phyloP scores from a whole-genome alignment of 192 early-diverging fungal species.

The Coemansia sp. region DNA sequence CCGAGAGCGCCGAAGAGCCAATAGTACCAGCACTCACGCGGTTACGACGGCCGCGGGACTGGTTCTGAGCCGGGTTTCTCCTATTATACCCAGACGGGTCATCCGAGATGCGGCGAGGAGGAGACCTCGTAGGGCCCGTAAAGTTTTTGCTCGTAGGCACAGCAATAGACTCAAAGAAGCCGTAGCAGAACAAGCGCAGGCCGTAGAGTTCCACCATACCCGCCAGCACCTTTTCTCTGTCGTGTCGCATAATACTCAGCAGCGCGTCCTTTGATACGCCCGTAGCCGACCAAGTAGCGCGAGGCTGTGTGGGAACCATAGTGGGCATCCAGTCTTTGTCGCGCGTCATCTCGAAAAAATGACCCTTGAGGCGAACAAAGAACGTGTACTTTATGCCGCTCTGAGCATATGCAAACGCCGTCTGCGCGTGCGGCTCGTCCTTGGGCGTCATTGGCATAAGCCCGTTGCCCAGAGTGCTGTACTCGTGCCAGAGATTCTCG shows the following conservation, averaged over 20 bases:
- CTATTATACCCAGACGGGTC: slow-evolving; percentile 11
- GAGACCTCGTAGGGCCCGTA: not conserved
- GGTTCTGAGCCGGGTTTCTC: slow-evolving; percentile 7
- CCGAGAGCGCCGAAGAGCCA: not conserved
- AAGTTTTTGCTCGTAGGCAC: not conserved
- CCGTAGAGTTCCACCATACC: slow-evolving; percentile 52
- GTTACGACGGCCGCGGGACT: slow-evolving; percentile 14
- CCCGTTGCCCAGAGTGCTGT: not conserved
- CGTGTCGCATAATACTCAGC: slow-evolving; percentile 17
- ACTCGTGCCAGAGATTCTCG: slow-evolving; percentile 45
- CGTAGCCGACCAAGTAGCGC: slow-evolving; percentile 17
- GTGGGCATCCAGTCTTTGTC: slow-evolving; percentile 48
- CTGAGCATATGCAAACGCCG: slow-evolving; percentile 44
- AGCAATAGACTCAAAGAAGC: slow-evolving; percentile 36
- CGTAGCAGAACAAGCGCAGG: slow-evolving; percentile 38
- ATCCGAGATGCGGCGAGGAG: slow-evolving; percentile 22
- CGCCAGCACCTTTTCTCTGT: slow-evolving; percentile 33
- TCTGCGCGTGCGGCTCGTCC: slow-evolving; percentile 8
- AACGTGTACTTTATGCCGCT: slow-evolving; percentile 41
- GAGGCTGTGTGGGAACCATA: slow-evolving; percentile 27
- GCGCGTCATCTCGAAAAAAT: slow-evolving; percentile 49
- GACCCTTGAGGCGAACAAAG: slow-evolving; percentile 37
- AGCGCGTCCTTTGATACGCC: slow-evolving; percentile 10
- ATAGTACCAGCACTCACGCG: slow-evolving; percentile 27
- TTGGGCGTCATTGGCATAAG: not conserved